Evolutionary conservation across 2,329 filamentous ascomycete species (phyloP).

Genomic region (Drechslerella stenobrocha): DNA sequence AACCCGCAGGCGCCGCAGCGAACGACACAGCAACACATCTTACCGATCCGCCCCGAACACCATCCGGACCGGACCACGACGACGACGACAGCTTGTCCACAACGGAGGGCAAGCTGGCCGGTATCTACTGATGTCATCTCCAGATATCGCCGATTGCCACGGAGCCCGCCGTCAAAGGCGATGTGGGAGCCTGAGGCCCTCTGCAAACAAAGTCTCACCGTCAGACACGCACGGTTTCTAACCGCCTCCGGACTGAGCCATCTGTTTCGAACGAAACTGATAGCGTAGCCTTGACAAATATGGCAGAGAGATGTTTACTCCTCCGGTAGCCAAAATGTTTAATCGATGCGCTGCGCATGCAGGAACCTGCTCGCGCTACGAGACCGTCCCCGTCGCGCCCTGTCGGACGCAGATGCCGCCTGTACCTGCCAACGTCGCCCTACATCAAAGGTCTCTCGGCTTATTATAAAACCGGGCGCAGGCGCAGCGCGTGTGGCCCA

Average conservation of each 20-base stretch:
- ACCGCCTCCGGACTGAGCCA: not conserved
- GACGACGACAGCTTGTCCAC: too few relatives aligned
- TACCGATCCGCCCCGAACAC: not conserved
- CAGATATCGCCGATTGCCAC: too few relatives aligned
- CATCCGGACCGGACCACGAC: too few relatives aligned
- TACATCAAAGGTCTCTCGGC: not conserved
- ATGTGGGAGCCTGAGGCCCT: not conserved
- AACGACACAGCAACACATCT: slow-evolving; percentile 19
- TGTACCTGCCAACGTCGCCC: not conserved
- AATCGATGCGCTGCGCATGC: too few relatives aligned
- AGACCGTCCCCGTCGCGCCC: slow-evolving; percentile 39
- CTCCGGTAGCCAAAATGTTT: too few relatives aligned
- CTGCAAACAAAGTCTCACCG: slow-evolving; percentile 23
- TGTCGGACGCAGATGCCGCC: not conserved
- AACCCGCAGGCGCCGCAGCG: slow-evolving; percentile 8
- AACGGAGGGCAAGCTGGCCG: too few relatives aligned
- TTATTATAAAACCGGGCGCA: too few relatives aligned
- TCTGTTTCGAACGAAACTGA: slow-evolving; percentile 5
- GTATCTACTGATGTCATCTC: too few relatives aligned
- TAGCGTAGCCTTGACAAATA: slow-evolving; percentile 20
- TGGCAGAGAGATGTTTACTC: not conserved
- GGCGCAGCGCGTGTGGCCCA: too few relatives aligned
- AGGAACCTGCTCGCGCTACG: slow-evolving; percentile 10
- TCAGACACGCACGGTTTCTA: slow-evolving; percentile 24
- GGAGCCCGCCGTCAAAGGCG: too few relatives aligned